phyloP scores from a whole-genome alignment of 768 basidiomycete species.

The Kwoniella botswanensis region DNA sequence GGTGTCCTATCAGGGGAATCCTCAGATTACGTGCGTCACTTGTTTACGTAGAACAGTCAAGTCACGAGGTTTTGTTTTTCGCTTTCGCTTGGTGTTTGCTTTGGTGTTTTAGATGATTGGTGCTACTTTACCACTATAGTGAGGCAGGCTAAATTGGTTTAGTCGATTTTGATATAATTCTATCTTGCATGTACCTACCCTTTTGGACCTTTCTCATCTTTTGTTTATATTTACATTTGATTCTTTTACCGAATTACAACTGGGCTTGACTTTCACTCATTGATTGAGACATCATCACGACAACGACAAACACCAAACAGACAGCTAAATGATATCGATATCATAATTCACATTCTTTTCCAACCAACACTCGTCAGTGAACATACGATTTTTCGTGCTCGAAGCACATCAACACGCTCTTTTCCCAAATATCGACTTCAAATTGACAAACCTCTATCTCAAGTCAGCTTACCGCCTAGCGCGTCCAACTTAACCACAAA shows the following conservation, averaged over 20 bases:
- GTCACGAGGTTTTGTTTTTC: not conserved
- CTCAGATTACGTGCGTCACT: conserved; percentile 11
- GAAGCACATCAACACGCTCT: conserved; percentile 17
- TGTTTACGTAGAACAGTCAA: not conserved
- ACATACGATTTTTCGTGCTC: conserved; percentile 8
- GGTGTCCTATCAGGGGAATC: not conserved
- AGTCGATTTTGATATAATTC: conserved; percentile 13
- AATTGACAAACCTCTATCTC: conserved; percentile 1
- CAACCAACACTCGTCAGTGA: conserved; percentile 2
- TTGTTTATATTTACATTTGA: not conserved
- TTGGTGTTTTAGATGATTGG: not conserved
- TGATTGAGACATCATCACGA: conserved; percentile 17
- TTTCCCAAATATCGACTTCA: conserved; percentile 1
- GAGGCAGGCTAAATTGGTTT: conserved; percentile 1
- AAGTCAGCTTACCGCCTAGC: conserved; percentile 16
- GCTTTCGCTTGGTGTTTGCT: not conserved
- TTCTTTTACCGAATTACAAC: not conserved
- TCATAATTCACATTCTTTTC: not conserved
- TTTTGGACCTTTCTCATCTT: conserved; percentile 5
- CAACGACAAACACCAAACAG: not conserved
- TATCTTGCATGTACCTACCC: not conserved
- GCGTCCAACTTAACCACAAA: conserved; percentile 24
- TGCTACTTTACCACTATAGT: not conserved
- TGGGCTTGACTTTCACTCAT: conserved; percentile 22
- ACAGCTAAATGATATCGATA: not conserved